phyloP scores from a whole-genome alignment of 352 stramenopile genomes.

The Elongisporangium prolatum region DNA sequence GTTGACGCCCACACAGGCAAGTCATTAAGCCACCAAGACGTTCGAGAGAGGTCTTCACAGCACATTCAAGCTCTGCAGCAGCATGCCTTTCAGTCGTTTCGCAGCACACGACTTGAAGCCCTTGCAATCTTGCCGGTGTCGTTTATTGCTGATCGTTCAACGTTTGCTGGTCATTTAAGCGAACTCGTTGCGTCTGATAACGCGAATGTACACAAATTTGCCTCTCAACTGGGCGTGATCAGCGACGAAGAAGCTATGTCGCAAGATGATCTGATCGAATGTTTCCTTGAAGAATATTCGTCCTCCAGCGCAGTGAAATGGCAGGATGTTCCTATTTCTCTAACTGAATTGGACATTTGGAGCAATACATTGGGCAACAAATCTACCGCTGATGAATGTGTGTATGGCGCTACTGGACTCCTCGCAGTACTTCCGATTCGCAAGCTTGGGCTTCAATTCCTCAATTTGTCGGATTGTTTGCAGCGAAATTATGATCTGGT shows the following conservation, averaged over 20 bases:
- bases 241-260: constrained; percentile 18
- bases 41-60: constrained; percentile 36
- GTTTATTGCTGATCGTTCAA: constrained; percentile 33
- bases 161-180: constrained; percentile 38
- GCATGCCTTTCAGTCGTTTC: constrained; percentile 36
- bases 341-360: constrained; percentile 90
- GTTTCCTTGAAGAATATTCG: constrained; percentile 59
- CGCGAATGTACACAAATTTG: constrained; percentile 25
- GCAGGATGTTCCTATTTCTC: constrained; percentile 39
- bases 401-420: constrained; percentile 43
- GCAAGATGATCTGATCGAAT: constrained; percentile 40
- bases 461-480: constrained; percentile 94
- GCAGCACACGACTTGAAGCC: constrained; percentile 43
- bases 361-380: constrained; percentile 41
- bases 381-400: background rate
- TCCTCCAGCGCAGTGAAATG: constrained; percentile 13
- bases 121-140: constrained; percentile 56
- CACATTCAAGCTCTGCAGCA: constrained; percentile 78
- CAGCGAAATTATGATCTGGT: constrained; percentile 90
- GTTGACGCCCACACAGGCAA: constrained; percentile 83
- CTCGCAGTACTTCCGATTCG: constrained; percentile 79
- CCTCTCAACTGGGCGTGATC: constrained; percentile 45
- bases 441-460: constrained; percentile 95
- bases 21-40: constrained; percentile 46
- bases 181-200: constrained; percentile 28